Percentiles rank a stretch among this genome's conserved stretches.
phyloP scores from a whole-genome alignment of 495 filamentous ascomycete genomes.

The Chaetomium cochliodes region DNA sequence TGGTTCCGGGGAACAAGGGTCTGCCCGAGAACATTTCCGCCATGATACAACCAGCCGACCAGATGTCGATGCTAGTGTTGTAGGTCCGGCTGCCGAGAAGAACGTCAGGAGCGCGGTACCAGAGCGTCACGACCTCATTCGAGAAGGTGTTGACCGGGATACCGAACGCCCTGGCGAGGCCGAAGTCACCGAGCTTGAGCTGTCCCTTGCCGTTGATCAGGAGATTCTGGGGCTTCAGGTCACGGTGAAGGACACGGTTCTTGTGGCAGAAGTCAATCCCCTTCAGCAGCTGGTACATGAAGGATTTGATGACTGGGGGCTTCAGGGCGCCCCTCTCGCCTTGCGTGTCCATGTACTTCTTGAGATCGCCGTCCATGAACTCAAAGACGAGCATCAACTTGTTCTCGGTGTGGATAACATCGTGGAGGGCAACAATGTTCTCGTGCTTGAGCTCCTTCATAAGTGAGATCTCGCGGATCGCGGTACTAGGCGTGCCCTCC shows the following conservation, averaged over 20 bases:
- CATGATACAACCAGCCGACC: slow-evolving; percentile 98
- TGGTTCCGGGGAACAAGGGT: slow-evolving; percentile 90
- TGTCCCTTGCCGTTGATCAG: slow-evolving; percentile 90
- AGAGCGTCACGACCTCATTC: slow-evolving; percentile 95
- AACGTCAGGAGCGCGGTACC: slow-evolving; percentile 94
- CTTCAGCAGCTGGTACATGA: slow-evolving; percentile 93
- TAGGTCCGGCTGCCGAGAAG: slow-evolving; percentile 88
- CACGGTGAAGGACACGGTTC: slow-evolving; percentile 92
- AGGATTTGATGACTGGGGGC: slow-evolving; percentile 86
- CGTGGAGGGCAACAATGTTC: slow-evolving; percentile 94
- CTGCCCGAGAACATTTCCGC: slow-evolving; percentile 96
- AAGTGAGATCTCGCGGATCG: slow-evolving; percentile 95
- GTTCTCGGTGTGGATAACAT: slow-evolving; percentile 99
- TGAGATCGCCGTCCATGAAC: slow-evolving; percentile 97
- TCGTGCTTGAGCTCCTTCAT: slow-evolving; percentile 99
- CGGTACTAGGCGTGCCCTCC: slow-evolving; percentile 96
- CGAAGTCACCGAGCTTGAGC: slow-evolving; percentile 94
- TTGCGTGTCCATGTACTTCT: slow-evolving; percentile 96
- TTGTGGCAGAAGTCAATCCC: slow-evolving; percentile 97
- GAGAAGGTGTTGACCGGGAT: slow-evolving; percentile 98
- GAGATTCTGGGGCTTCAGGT: slow-evolving; percentile 93
- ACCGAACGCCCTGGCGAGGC: slow-evolving; percentile 87
- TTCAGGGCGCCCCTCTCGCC: slow-evolving; percentile 81
- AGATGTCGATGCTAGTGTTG: slow-evolving; percentile 97
- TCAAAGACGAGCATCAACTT: slow-evolving; percentile 99